These are phyloP conservation scores for Neonectria neomacrospora DNA, from an alignment of 2,329 filamentous ascomycete genomes.

Conservation along the genomic window DNA sequence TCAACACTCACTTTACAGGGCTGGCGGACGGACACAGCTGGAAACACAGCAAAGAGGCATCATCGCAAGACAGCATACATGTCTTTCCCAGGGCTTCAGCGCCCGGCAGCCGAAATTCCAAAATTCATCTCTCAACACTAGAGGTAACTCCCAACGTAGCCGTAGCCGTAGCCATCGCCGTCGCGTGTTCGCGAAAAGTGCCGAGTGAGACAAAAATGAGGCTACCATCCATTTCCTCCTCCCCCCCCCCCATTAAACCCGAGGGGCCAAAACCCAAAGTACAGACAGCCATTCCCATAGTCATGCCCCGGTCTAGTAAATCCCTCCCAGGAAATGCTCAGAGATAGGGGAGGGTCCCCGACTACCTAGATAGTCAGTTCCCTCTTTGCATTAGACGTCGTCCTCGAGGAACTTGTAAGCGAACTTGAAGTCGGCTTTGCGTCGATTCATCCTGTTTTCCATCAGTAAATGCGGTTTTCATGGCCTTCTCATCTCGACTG, in stretches of 20 bases:
- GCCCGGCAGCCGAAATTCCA: constrained; percentile 23
- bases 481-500: background rate
- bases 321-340: background rate
- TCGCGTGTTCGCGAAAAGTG: constrained; percentile 18
- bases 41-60: background rate
- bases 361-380: background rate
- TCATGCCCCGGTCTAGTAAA: constrained; percentile 5
- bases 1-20: background rate
- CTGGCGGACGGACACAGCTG: background rate
- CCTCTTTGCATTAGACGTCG: constrained; percentile 68
- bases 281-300: constrained; percentile 18
- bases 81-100: constrained; percentile 23
- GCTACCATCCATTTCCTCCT: constrained; percentile 27
- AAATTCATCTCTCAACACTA: constrained; percentile 27
- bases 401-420: constrained; percentile 98
- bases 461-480: constrained; percentile 29
- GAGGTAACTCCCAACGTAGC: constrained; percentile 26
- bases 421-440: constrained; percentile 98
- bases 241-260: constrained; percentile 24
- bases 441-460: constrained; percentile 88
- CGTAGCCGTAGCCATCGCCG: constrained; percentile 22
- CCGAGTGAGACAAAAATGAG: constrained; percentile 26
- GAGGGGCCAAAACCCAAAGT: constrained; percentile 23
- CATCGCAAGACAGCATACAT: background rate
- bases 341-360: constrained; percentile 3